Base-by-base conservation (phyloP, 208 protist genomes). In the Blechomonas ayalai region DNA sequence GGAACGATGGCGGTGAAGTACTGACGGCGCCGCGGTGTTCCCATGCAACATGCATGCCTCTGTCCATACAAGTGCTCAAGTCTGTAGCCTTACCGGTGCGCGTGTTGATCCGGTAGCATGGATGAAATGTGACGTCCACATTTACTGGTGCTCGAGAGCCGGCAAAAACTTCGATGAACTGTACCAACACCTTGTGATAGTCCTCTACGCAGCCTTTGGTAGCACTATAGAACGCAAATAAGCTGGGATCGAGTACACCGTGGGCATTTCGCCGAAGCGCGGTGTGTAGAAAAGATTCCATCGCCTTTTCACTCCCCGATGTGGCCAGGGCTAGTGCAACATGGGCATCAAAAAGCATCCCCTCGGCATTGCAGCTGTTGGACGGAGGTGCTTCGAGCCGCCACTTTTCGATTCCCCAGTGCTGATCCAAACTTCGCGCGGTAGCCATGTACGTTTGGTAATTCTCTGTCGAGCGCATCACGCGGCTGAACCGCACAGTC, bases 391-490 rank as follows among this genome's bases (percentile, higher is more conserved):
- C 52, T 16, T 59, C 46, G 16, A 53, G 40, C 22, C 45, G 52
- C 73, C 69, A 78, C 46, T 57, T 42, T 3, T 54, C 59, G 9
- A 73, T 50, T 3, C 74, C 69, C 23, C 61, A 58, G 49, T 76
- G 59, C 35, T 56, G 51, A 22, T 83, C 69, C 16, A 78, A 59
- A 28, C 46, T 50, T 10, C 49, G 25, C 0, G 69, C 69, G 9
- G 50, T 63, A 1, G 56, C 37, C 1, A 64, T 44, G 41, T 61
- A 78, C 20, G 74, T 78, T 1, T 57, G 19, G 38, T 73, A 61
- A 46, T 26, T 58, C 15, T 75, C 69, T 7, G 74, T 75, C 9
- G 74, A 72, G 52, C 73, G 67, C 64, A 78, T 74, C 9, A 78
- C 65, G n/a, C 55, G 37, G 13, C 72, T 39, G 46, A 61, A 83